Base-by-base conservation (phyloP, 2,329 filamentous ascomycete genomes). In the Aureobasidium lini region DNA sequence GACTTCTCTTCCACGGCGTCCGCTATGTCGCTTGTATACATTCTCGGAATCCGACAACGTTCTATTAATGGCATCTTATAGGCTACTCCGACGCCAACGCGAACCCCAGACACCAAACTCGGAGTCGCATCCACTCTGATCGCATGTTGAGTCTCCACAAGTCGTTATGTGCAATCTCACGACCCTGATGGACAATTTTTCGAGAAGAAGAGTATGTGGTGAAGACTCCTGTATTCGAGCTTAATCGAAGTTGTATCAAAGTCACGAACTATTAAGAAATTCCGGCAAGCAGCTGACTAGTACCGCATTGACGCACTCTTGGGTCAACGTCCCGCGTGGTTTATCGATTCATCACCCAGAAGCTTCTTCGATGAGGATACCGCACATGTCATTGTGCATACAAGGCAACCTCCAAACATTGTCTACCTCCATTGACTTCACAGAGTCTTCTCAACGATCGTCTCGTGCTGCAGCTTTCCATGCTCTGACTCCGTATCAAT, bases 231-330 rank as follows among this genome's bases (percentile, higher is more conserved):
- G 23, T 42, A 36, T 23, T 31, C 15, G 36, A 10, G 13, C 15
- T 29, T 16, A 2, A 11, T 52, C 15, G 36, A 7, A 31, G 34
- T 18, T 23, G 3, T 2, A 16, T 40, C 10, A 23, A 56, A 46
- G 37, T 37, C 28, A 43, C 50, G 29, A 54, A 42, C 29, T 16
- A 43, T 54, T 44, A 40, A 10, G 50, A 56, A 56, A 56, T 56
- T 46, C 36, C 52, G 40, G 39, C 52, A 56, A 37, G 29, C 31
- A 31, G 40, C 52, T 46, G 15, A 54, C 50, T 42, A 39, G 29
- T n/a, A 44, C 11, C 31, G 52, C 40, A 44, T 56, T 56, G 52
- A 56, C 52, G 29, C 40, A 56, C 40, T 44, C n/a, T 10, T 56
- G 16, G 40, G 29, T 18, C 40, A 56, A 56, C 52, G 52, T 56